A percentile compares a stretch with the other conserved stretches of the same genome.
Conservation (phyloP, 441 rosid genomes). For the Pelargonium australe region DNA sequence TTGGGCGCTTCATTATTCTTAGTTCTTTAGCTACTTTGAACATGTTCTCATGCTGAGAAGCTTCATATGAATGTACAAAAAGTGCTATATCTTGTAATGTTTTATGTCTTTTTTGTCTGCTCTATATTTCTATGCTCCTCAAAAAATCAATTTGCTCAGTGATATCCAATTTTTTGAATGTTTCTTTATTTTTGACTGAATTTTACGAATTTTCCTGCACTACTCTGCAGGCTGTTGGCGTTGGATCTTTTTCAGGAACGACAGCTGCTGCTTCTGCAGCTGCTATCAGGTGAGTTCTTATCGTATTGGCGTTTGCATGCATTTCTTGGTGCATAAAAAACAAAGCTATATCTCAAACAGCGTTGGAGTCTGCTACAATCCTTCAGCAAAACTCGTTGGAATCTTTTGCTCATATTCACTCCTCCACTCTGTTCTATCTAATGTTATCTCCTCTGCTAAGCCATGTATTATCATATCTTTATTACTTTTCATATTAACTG, state of each 20-base stretch:
- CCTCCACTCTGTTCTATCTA: too few species aligned
- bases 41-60: neutral
- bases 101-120: neutral
- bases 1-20: neutral
- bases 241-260: conserved; percentile 81
- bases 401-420: too few species aligned
- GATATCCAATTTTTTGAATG: neutral
- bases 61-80: neutral
- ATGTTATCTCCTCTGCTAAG: too few species aligned
- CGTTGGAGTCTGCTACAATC: too few species aligned
- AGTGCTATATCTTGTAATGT: neutral
- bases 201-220: conserved; percentile 6
- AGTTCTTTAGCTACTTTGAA: neutral
- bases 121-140: neutral
- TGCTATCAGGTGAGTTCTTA: conserved; percentile 59
- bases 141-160: neutral
- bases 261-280: conserved; percentile 89
- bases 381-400: too few species aligned
- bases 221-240: conserved; percentile 75
- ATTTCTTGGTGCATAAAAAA: neutral
- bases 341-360: too few species aligned
- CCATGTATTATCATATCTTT: too few species aligned
- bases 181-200: conserved; percentile 4
- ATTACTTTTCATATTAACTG: too few species aligned
- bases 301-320: neutral